These are phyloP conservation scores for Xylaria hypoxylon DNA, from an alignment of 2,329 filamentous ascomycete species.

Conservation along the genomic window DNA sequence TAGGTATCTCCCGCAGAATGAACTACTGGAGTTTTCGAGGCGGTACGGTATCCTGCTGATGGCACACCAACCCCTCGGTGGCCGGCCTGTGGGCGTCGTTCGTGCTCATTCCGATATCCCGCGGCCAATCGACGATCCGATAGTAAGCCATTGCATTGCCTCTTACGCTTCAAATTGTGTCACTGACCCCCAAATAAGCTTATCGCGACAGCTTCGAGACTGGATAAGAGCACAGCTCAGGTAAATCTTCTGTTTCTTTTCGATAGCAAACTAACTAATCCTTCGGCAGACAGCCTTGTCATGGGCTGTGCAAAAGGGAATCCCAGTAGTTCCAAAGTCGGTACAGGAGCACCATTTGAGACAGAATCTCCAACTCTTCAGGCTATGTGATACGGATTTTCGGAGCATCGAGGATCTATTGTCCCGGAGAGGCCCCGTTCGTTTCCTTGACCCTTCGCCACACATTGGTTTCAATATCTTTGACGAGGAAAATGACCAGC, in stretches of 20 bases:
- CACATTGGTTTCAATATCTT: constrained; percentile 38
- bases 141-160: constrained; percentile 21
- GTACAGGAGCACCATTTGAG: constrained; percentile 31
- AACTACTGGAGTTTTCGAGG: constrained; percentile 33
- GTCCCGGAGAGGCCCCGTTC: constrained; percentile 27
- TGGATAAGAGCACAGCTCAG: constrained; percentile 33
- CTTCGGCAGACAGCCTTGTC: constrained; percentile 27
- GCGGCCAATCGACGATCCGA: constrained; percentile 34
- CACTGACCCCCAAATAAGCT: constrained; percentile 29
- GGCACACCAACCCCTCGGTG: constrained; percentile 37
- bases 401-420: constrained; percentile 27
- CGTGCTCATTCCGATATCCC: constrained; percentile 27
- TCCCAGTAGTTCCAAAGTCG: constrained; percentile 33
- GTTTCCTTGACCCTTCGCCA: constrained; percentile 33
- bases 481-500: constrained; percentile 38
- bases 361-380: constrained; percentile 30
- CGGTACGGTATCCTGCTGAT: constrained; percentile 31
- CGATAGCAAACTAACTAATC: constrained; percentile 14
- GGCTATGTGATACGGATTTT: constrained; percentile 28
- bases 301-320: constrained; percentile 36
- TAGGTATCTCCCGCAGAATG: constrained; percentile 37
- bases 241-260: constrained; percentile 20
- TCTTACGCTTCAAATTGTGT: constrained; percentile 20
- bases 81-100: constrained; percentile 36
- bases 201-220: constrained; percentile 24